Evolutionary conservation across 1,284 basidiomycete genomes (phyloP).

Genomic region (Stygiomarasmius scandens): DNA sequence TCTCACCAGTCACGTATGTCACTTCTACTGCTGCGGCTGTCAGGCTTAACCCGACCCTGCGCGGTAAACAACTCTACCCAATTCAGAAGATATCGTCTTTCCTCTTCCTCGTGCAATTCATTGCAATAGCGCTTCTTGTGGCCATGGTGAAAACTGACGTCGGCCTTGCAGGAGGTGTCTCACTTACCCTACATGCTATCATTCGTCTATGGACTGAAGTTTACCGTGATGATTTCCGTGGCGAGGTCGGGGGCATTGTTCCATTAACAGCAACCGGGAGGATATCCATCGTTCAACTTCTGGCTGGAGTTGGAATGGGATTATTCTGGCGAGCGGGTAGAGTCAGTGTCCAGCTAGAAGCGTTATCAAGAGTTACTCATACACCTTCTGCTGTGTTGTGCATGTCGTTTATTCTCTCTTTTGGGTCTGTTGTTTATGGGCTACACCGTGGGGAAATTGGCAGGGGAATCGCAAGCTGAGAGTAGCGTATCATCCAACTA

Average conservation of each 20-base stretch:
- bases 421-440: constrained; percentile 1
- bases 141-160: not conserved
- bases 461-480: not conserved
- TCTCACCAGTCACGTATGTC: constrained; percentile 16
- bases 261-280: not conserved
- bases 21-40: constrained; percentile 18
- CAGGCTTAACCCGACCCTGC: constrained; percentile 16
- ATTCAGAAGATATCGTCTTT: constrained; percentile 22
- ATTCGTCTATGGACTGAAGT: constrained; percentile 9
- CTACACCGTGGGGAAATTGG: constrained; percentile 3
- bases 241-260: not conserved
- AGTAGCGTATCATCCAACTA: not conserved
- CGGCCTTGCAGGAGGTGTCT: not conserved
- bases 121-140: not conserved
- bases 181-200: constrained; percentile 1
- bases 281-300: not conserved
- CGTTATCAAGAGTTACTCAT: not conserved
- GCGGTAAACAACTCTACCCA: constrained; percentile 17
- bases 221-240: constrained; percentile 8
- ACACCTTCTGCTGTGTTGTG: not conserved
- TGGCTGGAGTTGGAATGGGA: not conserved
- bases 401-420: not conserved
- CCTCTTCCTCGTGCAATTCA: constrained; percentile 19
- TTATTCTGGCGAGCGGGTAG: not conserved
- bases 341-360: not conserved